Percentiles rank a stretch among this genome's conserved stretches.
Conservation (phyloP, 352 stramenopile genomes). For the Phytopythium montanum region DNA sequence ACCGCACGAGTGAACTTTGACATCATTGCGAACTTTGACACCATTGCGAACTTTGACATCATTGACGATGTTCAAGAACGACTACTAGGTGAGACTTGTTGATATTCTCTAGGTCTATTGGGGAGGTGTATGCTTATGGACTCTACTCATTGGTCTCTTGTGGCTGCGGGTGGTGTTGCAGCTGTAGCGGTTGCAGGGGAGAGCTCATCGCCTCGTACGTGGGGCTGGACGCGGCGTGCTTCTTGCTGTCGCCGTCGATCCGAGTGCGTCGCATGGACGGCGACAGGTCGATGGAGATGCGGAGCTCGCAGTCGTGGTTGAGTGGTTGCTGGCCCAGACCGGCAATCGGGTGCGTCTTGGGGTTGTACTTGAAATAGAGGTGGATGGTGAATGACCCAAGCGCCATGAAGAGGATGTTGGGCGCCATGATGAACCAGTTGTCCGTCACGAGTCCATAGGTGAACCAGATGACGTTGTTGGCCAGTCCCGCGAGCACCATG, state of each 20-base stretch:
- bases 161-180: neutral
- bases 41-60: too few species aligned
- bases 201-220: slow-evolving; percentile 7
- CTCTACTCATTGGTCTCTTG: too few species aligned
- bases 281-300: slow-evolving; percentile 3
- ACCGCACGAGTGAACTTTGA: too few species aligned
- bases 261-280: neutral
- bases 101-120: too few species aligned
- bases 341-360: slow-evolving; percentile 23
- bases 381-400: slow-evolving; percentile 21
- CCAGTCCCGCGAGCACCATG: slow-evolving; percentile 29
- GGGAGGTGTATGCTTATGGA: too few species aligned
- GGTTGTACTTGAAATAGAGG: slow-evolving; percentile 22
- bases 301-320: neutral
- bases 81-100: too few species aligned
- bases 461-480: slow-evolving; percentile 21
- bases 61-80: too few species aligned
- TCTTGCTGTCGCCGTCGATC: neutral
- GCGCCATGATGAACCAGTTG: slow-evolving; percentile 30
- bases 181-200: slow-evolving; percentile 4
- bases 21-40: too few species aligned
- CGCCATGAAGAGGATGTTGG: slow-evolving; percentile 27
- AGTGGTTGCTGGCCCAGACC: neutral
- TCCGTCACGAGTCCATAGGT: slow-evolving; percentile 26
- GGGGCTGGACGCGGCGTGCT: slow-evolving; percentile 1